Percentiles rank a stretch among this genome's conserved stretches.
These are phyloP conservation scores for Leishmania braziliensis DNA, from an alignment of 208 protist genomes.

Conservation along the genomic window DNA sequence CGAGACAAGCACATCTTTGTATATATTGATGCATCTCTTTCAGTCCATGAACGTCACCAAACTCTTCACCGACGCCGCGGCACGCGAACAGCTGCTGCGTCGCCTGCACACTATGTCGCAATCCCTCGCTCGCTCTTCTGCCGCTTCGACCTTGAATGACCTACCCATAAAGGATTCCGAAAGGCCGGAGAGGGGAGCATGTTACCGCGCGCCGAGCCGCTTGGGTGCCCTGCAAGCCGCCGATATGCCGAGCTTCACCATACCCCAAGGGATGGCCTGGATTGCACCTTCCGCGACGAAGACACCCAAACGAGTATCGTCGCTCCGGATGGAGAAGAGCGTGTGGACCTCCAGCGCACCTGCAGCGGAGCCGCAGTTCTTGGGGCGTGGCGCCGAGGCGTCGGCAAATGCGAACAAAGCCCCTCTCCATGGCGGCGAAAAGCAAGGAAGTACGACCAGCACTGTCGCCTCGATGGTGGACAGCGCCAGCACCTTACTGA, in stretches of 20 bases:
- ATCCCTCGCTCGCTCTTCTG: not conserved
- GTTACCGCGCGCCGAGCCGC: not conserved
- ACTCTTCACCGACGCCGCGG: conserved; percentile 46
- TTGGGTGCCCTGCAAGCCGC: not conserved
- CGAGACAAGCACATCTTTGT: conserved; percentile 76
- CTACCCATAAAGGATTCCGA: not conserved
- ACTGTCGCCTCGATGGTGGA: not conserved
- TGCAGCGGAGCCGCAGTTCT: not conserved
- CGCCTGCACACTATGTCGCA: conserved; percentile 15
- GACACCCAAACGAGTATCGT: not conserved
- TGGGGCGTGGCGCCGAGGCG: not conserved
- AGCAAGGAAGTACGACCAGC: not conserved
- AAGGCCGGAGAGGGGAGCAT: not conserved
- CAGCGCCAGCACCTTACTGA: not conserved
- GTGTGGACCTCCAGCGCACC: not conserved
- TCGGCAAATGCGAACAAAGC: not conserved
- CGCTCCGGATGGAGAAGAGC: conserved; percentile 4
- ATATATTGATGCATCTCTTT: conserved; percentile 89
- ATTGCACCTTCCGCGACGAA: not conserved
- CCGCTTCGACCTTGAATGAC: not conserved
- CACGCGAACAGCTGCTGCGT: conserved; percentile 12
- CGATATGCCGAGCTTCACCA: not conserved
- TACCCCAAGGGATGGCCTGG: not conserved
- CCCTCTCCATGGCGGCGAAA: too few relatives aligned
- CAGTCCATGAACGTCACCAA: conserved; percentile 67